phyloP scores from a whole-genome alignment of 331 rosid genomes.

The Telfairia occidentalis region DNA sequence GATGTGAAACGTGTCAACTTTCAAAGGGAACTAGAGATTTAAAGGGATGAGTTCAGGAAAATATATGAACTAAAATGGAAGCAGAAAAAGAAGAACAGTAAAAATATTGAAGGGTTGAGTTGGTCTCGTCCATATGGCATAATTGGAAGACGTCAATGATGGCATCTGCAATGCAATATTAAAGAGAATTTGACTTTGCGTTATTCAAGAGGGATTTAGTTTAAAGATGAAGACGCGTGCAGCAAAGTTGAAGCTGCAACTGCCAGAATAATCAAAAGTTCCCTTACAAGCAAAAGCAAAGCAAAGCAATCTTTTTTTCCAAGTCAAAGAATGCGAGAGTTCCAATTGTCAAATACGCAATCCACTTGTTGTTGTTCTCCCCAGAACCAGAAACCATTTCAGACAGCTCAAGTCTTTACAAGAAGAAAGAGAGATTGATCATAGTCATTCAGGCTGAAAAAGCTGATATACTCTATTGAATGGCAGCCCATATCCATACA shows the following conservation, averaged over 20 bases:
- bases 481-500: too few relatives aligned
- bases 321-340: too few relatives aligned
- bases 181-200: not conserved
- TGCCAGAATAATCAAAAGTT: not conserved
- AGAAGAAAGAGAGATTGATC: not conserved
- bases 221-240: not conserved
- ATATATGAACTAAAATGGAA: not conserved
- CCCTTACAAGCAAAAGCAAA: not conserved
- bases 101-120: not conserved
- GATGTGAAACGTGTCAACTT: not conserved
- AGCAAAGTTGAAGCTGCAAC: not conserved
- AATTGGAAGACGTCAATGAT: not conserved
- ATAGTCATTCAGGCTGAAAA: not conserved
- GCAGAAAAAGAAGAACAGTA: not conserved
- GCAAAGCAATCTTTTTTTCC: not conserved
- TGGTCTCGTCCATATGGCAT: not conserved
- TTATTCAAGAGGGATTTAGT: not conserved
- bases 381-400: not conserved
- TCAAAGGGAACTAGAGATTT: not conserved
- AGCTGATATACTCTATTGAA: too few relatives aligned
- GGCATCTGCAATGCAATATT: not conserved
- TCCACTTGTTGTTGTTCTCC: too few relatives aligned
- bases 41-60: not conserved
- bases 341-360: too few relatives aligned
- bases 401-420: not conserved